These are phyloP conservation scores for Ogataea methylovora DNA, from an alignment of 805 yeast genomes.

Conservation along the genomic window DNA sequence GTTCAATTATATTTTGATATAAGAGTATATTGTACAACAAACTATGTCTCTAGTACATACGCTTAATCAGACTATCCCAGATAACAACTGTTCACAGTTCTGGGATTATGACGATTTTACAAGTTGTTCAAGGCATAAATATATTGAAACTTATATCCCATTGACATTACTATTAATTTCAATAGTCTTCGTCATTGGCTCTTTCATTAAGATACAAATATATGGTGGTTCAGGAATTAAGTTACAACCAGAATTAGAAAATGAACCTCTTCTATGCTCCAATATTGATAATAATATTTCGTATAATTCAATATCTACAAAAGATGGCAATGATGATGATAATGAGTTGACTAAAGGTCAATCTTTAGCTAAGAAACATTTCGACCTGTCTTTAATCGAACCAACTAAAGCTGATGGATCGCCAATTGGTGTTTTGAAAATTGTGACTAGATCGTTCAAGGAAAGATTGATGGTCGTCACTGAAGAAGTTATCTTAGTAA, in stretches of 20 bases:
- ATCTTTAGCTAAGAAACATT: constrained; percentile 50
- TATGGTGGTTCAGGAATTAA: neutral
- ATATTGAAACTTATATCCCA: constrained; percentile 26
- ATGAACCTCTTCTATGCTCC: constrained; percentile 10
- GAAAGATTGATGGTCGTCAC: constrained; percentile 48
- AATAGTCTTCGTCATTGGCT: constrained; percentile 4
- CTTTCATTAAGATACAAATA: constrained; percentile 5
- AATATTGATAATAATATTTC: constrained; percentile 28
- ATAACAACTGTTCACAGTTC: too few relatives aligned
- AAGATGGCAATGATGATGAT: neutral
- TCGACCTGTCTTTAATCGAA: constrained; percentile 50
- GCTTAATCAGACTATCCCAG: too few relatives aligned
- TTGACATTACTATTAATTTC: constrained; percentile 25
- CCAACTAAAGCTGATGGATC: constrained; percentile 53
- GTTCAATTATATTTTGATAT: neutral
- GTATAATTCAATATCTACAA: constrained; percentile 10
- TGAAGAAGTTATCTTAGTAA: constrained; percentile 33
- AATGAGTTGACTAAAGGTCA: constrained; percentile 13
- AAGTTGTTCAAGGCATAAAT: constrained; percentile 32
- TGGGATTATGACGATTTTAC: constrained; percentile 41
- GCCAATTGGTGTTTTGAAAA: constrained; percentile 46
- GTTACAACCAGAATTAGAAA: constrained; percentile 7
- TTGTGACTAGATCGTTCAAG: constrained; percentile 37
- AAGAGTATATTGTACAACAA: neutral
- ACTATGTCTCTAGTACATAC: too few relatives aligned